Percentiles rank a stretch among this genome's conserved stretches.
Evolutionary conservation across 2,329 filamentous ascomycete species (phyloP).

Genomic region (Claviceps maximensis): DNA sequence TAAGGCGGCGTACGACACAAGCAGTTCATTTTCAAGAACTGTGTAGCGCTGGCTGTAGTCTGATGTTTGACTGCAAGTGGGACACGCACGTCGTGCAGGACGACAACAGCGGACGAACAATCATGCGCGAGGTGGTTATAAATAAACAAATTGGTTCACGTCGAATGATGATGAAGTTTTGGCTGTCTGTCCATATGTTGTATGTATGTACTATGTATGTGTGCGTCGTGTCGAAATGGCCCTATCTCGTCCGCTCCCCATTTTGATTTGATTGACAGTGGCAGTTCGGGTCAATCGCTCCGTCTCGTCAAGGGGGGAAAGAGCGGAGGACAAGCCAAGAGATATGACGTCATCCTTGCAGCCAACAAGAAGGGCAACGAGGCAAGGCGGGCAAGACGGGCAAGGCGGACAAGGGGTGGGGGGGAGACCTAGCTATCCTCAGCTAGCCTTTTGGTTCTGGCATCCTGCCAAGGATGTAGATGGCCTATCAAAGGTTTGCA

Average conservation of each 20-base stretch:
- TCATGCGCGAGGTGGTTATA: no score
- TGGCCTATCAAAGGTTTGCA: neutral
- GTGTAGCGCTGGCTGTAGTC: no score
- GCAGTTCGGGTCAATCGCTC: neutral
- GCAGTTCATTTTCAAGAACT: no score
- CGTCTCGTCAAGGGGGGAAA: neutral
- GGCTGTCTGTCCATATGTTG: no score
- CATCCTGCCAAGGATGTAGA: neutral
- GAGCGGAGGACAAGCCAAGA: neutral
- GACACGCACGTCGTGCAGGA: no score
- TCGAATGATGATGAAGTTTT: no score
- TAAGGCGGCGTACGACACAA: neutral
- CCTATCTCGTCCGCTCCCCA: no score
- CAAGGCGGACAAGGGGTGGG: neutral
- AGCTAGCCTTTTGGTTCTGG: neutral
- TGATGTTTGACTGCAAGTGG: no score
- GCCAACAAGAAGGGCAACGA: neutral
- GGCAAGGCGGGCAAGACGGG: neutral
- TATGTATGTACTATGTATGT: no score
- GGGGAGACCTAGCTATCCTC: no score
- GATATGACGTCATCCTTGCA: slow-evolving; percentile 2
- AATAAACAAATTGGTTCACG: no score
- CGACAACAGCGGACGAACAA: no score
- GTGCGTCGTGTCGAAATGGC: neutral
- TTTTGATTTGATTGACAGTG: neutral